A percentile compares a stretch with the other conserved stretches of the same genome.
Conservation (phyloP, 495 filamentous ascomycete species). For the Aspergillus baeticus region DNA sequence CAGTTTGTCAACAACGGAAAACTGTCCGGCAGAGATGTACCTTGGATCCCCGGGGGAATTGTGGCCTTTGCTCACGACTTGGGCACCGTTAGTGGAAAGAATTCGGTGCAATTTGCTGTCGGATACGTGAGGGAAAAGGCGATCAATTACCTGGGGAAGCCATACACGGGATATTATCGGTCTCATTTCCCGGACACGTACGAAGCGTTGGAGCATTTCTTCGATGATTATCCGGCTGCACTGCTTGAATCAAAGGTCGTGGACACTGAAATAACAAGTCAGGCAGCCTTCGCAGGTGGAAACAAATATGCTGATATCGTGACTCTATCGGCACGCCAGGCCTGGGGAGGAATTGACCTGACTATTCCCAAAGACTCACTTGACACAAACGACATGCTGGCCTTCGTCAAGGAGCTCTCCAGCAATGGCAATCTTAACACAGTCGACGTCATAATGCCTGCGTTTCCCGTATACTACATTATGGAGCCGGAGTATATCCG, state of each 20-base stretch:
- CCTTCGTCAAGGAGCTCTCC: constrained; percentile 54
- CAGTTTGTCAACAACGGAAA: constrained; percentile 27
- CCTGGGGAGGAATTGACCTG: constrained; percentile 49
- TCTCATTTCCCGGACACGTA: constrained; percentile 29
- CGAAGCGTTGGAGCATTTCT: constrained; percentile 38
- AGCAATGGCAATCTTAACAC: constrained; percentile 55
- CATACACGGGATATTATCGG: constrained; percentile 46
- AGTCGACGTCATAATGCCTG: constrained; percentile 51
- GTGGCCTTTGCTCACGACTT: constrained; percentile 46
- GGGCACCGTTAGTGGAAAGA: constrained; percentile 27
- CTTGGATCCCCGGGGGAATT: constrained; percentile 29
- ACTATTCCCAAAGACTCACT: constrained; percentile 43
- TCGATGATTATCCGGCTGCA: constrained; percentile 45
- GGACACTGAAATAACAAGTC: constrained; percentile 31
- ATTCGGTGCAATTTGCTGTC: constrained; percentile 45
- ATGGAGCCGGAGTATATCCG: constrained; percentile 50
- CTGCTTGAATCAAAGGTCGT: constrained; percentile 30
- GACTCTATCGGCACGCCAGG: constrained; percentile 46
- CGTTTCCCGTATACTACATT: constrained; percentile 49
- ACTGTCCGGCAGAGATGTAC: constrained; percentile 16
- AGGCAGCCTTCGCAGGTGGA: constrained; percentile 30
- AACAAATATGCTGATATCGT: constrained; percentile 50
- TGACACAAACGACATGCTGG: constrained; percentile 40
- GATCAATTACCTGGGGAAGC: constrained; percentile 47
- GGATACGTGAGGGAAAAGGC: constrained; percentile 45